Evolutionary conservation across 2,329 filamentous ascomycete species (phyloP).

Genomic region (Colletotrichum eleusines): DNA sequence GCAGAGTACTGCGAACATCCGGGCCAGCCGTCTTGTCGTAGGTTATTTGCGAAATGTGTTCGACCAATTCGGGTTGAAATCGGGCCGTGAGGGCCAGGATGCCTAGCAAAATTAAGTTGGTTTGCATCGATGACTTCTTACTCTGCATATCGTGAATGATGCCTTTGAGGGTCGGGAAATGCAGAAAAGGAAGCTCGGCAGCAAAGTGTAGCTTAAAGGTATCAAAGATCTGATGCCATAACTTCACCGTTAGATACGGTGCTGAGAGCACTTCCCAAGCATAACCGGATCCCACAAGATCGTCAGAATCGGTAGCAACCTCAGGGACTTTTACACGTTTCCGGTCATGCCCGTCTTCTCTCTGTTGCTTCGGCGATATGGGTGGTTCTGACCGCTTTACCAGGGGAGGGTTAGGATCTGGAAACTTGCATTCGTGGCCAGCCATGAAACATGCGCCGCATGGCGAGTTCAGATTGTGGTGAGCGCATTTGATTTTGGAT

Average conservation of each 20-base stretch:
- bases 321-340: slow-evolving; percentile 62
- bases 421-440: slow-evolving; percentile 79
- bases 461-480: slow-evolving; percentile 70
- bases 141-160: slow-evolving; percentile 57
- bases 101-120: slow-evolving; percentile 72
- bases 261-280: slow-evolving; percentile 72
- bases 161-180: slow-evolving; percentile 72
- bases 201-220: slow-evolving; percentile 79
- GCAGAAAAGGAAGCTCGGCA: slow-evolving; percentile 78
- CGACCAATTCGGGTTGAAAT: slow-evolving; percentile 72
- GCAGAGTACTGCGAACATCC: slow-evolving; percentile 51
- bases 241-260: slow-evolving; percentile 69
- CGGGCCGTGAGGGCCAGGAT: slow-evolving; percentile 77
- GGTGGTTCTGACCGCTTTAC: slow-evolving; percentile 58
- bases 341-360: slow-evolving; percentile 59
- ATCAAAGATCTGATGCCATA: slow-evolving; percentile 78
- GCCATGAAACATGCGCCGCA: slow-evolving; percentile 82
- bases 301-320: slow-evolving; percentile 56
- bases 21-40: slow-evolving; percentile 45
- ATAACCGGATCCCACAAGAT: slow-evolving; percentile 51
- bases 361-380: slow-evolving; percentile 54
- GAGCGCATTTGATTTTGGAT: slow-evolving; percentile 90
- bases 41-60: slow-evolving; percentile 61
- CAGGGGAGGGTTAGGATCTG: slow-evolving; percentile 55
- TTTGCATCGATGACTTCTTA: slow-evolving; percentile 57